Evolutionary conservation across 2,329 filamentous ascomycete species (phyloP), one percentile per base, ranked within the genome.

Genomic region (Erysiphe pulchra): DNA sequence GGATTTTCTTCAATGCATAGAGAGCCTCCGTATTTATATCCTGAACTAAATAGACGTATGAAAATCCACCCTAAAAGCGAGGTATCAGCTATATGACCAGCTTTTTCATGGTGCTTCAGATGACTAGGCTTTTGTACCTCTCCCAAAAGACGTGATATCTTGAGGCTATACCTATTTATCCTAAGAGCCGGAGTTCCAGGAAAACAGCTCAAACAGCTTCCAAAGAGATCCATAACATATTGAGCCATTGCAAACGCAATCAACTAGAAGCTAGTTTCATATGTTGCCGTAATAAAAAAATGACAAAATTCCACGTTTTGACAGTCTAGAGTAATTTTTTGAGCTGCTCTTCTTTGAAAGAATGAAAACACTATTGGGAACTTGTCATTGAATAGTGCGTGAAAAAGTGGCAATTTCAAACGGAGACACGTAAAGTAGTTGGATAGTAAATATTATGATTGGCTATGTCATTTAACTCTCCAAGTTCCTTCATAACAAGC

Each of bases 31-130:
- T 80, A 46, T 74, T 68, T 42, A 80, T 87, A 61, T 94, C 86
- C 68, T 95, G 82, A 49, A 98, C 90, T 48, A 98, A 81, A 65
- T 98, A 98, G 55, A 98, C 90, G 63, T 95, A 98, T 52, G 85
- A 93, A 68, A 98, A 98, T 57, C 90, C 90, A 59, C 90, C 90
- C 80, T 87, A 47, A 38, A 30, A 20, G 10, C 14, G 31, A 20
- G 44, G 32, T 38, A 48, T 54, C 34, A 53, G 53, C 44, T 46
- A 37, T 12, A 45, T 30, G 24, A 14, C 39, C 28, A 39, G 13
- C 36, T n/a, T 41, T 38, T 32, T 31, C 30, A 32, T 34, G 40
- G 28, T 46, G 47, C 12, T 10, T 37, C n/a, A 10, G 14, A 37
- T 37, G 24, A 45, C 14, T 30, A 17, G 13, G 13, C 14, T 37